phyloP scores from a whole-genome alignment of 352 stramenopile genomes.

The Thraustotheca clavata region DNA sequence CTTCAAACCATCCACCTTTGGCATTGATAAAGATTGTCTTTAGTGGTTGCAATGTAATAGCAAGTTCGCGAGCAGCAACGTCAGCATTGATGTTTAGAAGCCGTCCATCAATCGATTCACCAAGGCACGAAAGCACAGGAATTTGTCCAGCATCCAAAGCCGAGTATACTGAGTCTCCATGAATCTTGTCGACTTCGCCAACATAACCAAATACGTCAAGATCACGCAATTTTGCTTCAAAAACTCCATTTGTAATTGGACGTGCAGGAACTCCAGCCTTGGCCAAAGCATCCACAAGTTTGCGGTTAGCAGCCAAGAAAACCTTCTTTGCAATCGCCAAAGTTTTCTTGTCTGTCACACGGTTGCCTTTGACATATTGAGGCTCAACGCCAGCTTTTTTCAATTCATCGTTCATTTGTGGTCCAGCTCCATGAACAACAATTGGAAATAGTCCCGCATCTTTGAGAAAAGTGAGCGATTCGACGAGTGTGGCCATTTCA shows the following conservation, averaged over 20 bases:
- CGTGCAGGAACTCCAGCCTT: conserved; percentile 49
- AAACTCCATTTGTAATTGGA: conserved; percentile 83
- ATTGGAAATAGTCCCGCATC: conserved; percentile 79
- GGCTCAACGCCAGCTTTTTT: conserved; percentile 68
- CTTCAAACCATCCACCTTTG: conserved; percentile 83
- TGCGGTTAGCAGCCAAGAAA: conserved; percentile 76
- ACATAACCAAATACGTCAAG: conserved; percentile 79
- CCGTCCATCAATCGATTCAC: conserved; percentile 59
- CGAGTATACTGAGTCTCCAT: conserved; percentile 52
- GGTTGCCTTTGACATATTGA: conserved; percentile 81
- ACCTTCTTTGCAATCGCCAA: conserved; percentile 80
- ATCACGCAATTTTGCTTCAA: conserved; percentile 74
- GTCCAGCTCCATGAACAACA: conserved; percentile 79
- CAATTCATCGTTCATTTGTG: conserved; percentile 86
- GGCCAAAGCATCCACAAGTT: conserved; percentile 67
- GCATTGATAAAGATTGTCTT: conserved; percentile 87
- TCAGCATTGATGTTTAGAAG: conserved; percentile 88
- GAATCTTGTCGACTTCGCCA: conserved; percentile 71
- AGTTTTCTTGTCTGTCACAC: conserved; percentile 80
- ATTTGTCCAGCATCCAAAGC: conserved; percentile 65
- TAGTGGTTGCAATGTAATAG: conserved; percentile 69
- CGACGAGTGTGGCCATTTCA: conserved; percentile 76
- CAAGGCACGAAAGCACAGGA: conserved; percentile 78
- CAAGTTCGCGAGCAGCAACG: conserved; percentile 69
- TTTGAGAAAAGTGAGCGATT: conserved; percentile 77